Conservation (phyloP, 176 grass and related monocot species). For the Dactylis glomerata region DNA sequence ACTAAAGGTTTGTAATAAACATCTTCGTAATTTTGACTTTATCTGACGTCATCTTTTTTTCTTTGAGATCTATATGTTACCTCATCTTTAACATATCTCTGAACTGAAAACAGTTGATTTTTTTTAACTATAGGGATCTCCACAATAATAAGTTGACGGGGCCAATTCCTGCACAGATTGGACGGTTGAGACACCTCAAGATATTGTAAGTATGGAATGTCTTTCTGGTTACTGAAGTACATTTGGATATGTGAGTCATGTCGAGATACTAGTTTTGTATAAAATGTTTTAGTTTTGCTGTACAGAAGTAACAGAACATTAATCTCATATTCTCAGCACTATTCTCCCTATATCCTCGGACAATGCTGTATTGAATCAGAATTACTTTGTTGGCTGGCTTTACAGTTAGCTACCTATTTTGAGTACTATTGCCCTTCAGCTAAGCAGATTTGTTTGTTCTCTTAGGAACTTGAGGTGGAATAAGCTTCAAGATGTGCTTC, state of each 20-base stretch:
- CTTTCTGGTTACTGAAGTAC: not conserved
- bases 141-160: conserved; percentile 99
- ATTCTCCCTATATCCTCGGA: not conserved
- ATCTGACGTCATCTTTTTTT: not conserved
- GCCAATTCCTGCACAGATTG: conserved; percentile 91
- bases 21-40: not conserved
- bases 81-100: not conserved
- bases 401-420: conserved; percentile 21
- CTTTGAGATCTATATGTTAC: not conserved
- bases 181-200: conserved; percentile 80
- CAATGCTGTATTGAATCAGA: conserved; percentile 3
- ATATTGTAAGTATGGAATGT: conserved; percentile 73
- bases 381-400: not conserved
- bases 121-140: conserved; percentile 71
- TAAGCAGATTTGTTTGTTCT: conserved; percentile 11
- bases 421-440: conserved; percentile 18
- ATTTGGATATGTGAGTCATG: not conserved
- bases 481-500: conserved; percentile 94
- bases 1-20: not conserved
- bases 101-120: conserved; percentile 11
- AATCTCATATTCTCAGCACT: not conserved
- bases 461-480: conserved; percentile 99
- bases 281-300: not conserved
- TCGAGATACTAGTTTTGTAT: not conserved
- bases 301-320: not conserved